Conservation (phyloP, 2,329 filamentous ascomycete species). For the Fusarium graminum region DNA sequence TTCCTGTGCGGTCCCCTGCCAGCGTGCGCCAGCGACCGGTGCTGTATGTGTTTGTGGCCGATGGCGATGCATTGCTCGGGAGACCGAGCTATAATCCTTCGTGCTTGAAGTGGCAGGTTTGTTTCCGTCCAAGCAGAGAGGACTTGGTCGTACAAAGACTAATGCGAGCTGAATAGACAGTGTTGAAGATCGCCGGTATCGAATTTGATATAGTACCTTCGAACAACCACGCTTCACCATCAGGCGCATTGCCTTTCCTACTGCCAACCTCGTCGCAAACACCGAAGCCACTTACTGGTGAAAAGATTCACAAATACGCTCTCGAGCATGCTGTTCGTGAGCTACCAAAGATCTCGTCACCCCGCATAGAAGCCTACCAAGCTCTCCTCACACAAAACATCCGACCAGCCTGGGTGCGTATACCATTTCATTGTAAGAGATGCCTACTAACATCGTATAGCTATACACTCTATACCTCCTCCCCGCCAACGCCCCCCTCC, state of each 20-base stretch:
- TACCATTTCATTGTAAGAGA: background rate
- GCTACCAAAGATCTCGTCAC: constrained; percentile 63
- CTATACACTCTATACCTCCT: constrained; percentile 86
- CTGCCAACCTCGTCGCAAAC: constrained; percentile 64
- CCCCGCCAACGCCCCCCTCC: constrained; percentile 75
- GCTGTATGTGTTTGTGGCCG: constrained; percentile 82
- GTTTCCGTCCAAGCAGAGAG: constrained; percentile 42
- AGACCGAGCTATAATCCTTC: constrained; percentile 88
- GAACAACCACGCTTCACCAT: constrained; percentile 93
- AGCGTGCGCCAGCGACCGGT: constrained; percentile 62
- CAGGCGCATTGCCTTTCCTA: constrained; percentile 89
- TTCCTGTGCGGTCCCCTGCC: constrained; percentile 71
- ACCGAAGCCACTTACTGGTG: constrained; percentile 57
- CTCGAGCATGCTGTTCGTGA: constrained; percentile 58
- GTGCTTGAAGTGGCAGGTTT: constrained; percentile 96
- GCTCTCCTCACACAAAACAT: constrained; percentile 82
- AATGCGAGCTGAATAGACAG: constrained; percentile 68
- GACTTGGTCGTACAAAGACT: background rate
- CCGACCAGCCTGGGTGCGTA: constrained; percentile 84
- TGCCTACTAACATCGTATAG: constrained; percentile 55
- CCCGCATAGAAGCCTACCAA: constrained; percentile 79
- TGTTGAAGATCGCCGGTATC: constrained; percentile 81
- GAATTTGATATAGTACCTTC: constrained; percentile 76
- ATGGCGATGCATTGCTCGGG: constrained; percentile 70
- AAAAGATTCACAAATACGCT: constrained; percentile 77